These are phyloP conservation scores for Fusarium anguioides DNA, from an alignment of 2,329 filamentous ascomycete species.

Conservation along the genomic window DNA sequence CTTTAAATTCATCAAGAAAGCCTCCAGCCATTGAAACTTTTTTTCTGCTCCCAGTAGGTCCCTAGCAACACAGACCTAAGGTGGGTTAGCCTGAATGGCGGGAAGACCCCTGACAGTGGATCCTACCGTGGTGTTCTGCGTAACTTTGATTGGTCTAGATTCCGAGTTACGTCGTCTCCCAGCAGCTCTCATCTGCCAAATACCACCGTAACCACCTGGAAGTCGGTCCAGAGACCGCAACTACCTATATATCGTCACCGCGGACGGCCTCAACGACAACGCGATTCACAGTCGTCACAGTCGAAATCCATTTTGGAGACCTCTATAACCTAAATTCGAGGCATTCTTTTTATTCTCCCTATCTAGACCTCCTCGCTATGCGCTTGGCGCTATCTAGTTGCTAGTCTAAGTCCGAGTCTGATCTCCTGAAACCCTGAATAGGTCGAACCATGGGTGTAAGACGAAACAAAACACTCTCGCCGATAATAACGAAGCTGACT, in stretches of 20 bases:
- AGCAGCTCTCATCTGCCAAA: constrained; percentile 38
- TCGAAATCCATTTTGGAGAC: neutral
- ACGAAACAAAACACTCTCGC: constrained; percentile 20
- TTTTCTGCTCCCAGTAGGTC: constrained; percentile 37
- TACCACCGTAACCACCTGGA: constrained; percentile 28
- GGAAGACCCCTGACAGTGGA: constrained; percentile 43
- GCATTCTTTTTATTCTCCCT: neutral
- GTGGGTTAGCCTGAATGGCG: constrained; percentile 34
- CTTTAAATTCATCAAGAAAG: constrained; percentile 20
- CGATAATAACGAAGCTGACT: constrained; percentile 33
- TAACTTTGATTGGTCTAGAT: constrained; percentile 43
- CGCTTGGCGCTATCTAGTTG: constrained; percentile 36
- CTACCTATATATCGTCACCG: constrained; percentile 22
- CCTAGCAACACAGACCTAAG: constrained; percentile 24
- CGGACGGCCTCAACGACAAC: constrained; percentile 8
- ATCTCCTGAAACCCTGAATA: constrained; percentile 49
- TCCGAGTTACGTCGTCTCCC: constrained; percentile 34
- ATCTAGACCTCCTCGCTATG: constrained; percentile 35
- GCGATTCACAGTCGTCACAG: neutral
- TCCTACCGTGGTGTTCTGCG: constrained; percentile 37
- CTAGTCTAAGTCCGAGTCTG: constrained; percentile 39
- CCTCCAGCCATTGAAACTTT: constrained; percentile 38
- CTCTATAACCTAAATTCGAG: constrained; percentile 4
- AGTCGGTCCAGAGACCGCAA: constrained; percentile 33
- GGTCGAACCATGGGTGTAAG: constrained; percentile 53